Base-by-base conservation (phyloP, 192 early-diverging fungal genomes). In the Umbelopsis sp. region DNA sequence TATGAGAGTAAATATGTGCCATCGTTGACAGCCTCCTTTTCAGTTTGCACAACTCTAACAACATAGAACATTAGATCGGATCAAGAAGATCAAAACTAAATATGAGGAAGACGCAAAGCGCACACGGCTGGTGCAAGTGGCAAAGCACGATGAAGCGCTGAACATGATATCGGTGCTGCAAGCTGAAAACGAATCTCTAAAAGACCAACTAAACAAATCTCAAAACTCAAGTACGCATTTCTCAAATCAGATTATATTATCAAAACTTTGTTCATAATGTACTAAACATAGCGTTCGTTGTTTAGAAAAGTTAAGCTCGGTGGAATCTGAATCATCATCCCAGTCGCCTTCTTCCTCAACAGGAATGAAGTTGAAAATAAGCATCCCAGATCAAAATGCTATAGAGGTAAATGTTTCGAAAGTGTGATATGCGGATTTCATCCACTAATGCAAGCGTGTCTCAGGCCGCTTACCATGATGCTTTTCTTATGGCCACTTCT, bases 41-140 rank as follows among this genome's bases (percentile, higher is more conserved):
- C 12, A 4, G 18, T 4, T 35, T n/a, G 35, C 18, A 35, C 25
- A 35, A 2, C 11, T 61, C 55, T 33, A 33, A 61, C 48, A 16
- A 5, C 4, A 35, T 33, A 6, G 1, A 6, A 11, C 13, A 12
- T 1, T n/a, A 61, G 55, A 27, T 35, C 55, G 55, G 12, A 18
- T 61, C 13, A 25, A 61, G 30, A 61, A 61, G 18, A 61, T 61
- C 8, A 61, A 61, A n/a, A 35, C 55, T 18, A 61, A 61, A 61
- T 61, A 35, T n/a, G 55, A 61, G 33, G 55, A 61, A 61, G 55
- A 61, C 25, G 18, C 55, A 61, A 61, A 61, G 30, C 55, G 55
- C 27, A 10, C 55, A 35, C 55, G 27, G 10, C 3, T 18, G 5
- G 55, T 61, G 33, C 55, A 61, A 35, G 55, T 61, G 27, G 55